Conservation (phyloP, 2,329 filamentous ascomycete genomes). For the Mycosphaerella arachidis region DNA sequence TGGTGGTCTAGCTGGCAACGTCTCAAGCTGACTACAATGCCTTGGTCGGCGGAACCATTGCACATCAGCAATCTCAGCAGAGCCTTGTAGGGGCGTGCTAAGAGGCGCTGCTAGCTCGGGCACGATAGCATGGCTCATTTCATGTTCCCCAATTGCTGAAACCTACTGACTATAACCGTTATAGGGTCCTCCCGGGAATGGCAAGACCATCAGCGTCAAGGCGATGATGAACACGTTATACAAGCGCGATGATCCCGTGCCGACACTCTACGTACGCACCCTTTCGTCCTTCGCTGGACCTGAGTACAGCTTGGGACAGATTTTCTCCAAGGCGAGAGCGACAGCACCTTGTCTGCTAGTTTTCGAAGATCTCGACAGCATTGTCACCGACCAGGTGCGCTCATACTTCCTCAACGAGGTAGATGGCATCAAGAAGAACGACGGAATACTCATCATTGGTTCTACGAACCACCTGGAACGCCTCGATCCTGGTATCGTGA, state of each 20-base stretch:
- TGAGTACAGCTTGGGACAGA: constrained; percentile 50
- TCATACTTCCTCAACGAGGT: constrained; percentile 71
- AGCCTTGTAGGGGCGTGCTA: too few relatives aligned
- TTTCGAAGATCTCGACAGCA: constrained; percentile 67
- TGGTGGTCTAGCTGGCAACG: too few relatives aligned
- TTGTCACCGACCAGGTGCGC: constrained; percentile 57
- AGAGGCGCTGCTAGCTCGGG: too few relatives aligned
- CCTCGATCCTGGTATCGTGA: constrained; percentile 59
- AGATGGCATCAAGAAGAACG: constrained; percentile 64
- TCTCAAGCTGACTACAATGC: too few relatives aligned
- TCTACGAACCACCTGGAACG: constrained; percentile 52
- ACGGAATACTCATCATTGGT: constrained; percentile 61
- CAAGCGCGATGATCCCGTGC: constrained; percentile 49
- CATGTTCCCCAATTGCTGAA: too few relatives aligned
- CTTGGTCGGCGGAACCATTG: too few relatives aligned
- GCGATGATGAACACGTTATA: constrained; percentile 64
- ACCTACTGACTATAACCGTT: too few relatives aligned
- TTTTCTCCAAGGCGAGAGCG: constrained; percentile 57
- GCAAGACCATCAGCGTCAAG: constrained; percentile 68
- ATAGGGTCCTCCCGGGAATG: constrained; percentile 57
- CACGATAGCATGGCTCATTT: too few relatives aligned
- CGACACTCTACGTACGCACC: constrained; percentile 59
- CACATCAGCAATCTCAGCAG: too few relatives aligned
- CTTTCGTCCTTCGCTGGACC: constrained; percentile 49
- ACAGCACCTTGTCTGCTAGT: constrained; percentile 65